A percentile compares a stretch with the other conserved stretches of the same genome.
Conservation (phyloP, 768 basidiomycete genomes). For the Macrolepiota fuliginosa region DNA sequence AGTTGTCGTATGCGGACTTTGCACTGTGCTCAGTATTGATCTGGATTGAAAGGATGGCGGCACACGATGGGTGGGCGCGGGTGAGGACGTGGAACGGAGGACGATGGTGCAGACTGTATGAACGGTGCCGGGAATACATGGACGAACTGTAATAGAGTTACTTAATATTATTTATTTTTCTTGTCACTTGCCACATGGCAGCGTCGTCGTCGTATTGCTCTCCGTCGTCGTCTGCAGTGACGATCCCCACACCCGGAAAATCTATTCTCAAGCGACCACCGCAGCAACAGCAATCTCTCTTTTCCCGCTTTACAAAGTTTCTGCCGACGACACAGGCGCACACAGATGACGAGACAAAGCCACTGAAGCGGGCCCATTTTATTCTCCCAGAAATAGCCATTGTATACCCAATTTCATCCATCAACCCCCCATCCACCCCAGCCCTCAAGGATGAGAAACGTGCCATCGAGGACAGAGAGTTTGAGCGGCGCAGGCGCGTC, state of each 20-base stretch:
- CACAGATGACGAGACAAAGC: slow-evolving; percentile 45
- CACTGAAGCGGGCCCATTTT: slow-evolving; percentile 88
- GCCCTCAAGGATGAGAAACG: slow-evolving; percentile 79
- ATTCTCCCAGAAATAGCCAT: slow-evolving; percentile 83
- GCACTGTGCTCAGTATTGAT: slow-evolving; percentile 68
- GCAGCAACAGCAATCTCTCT: slow-evolving; percentile 63
- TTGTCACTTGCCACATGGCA: slow-evolving; percentile 15
- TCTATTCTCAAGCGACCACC: slow-evolving; percentile 80
- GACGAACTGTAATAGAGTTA: slow-evolving; percentile 41
- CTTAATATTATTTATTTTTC: neutral
- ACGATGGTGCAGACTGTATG: slow-evolving; percentile 61
- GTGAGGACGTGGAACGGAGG: slow-evolving; percentile 71
- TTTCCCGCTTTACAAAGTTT: slow-evolving; percentile 73
- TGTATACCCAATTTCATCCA: slow-evolving; percentile 85
- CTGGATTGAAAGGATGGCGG: slow-evolving; percentile 71
- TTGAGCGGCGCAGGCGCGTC: slow-evolving; percentile 62
- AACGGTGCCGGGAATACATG: slow-evolving; percentile 64
- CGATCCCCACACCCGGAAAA: slow-evolving; percentile 76
- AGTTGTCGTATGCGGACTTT: slow-evolving; percentile 73
- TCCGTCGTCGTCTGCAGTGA: slow-evolving; percentile 79
- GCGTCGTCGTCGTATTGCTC: slow-evolving; percentile 30
- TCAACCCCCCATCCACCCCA: slow-evolving; percentile 81
- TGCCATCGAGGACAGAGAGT: slow-evolving; percentile 74
- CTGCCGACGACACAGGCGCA: slow-evolving; percentile 50
- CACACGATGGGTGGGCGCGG: slow-evolving; percentile 71